phyloP scores from a whole-genome alignment of 495 filamentous ascomycete genomes.

The Darksidea phi region DNA sequence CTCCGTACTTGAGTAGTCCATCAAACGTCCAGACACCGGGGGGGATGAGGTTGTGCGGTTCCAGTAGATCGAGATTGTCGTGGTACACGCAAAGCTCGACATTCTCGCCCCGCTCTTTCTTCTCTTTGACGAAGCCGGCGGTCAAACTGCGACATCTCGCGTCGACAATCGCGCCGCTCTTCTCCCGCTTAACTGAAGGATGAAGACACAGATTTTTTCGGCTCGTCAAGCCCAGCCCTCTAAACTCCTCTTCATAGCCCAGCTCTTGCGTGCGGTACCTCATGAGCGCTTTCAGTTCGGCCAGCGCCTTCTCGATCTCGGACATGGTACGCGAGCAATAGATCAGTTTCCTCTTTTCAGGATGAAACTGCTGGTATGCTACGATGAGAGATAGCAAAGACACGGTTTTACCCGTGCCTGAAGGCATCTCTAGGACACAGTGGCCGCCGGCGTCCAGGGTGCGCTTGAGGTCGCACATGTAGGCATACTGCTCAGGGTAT shows the following conservation, averaged over 20 bases:
- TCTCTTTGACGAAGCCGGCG: conserved; percentile 94
- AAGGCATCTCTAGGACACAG: conserved; percentile 99
- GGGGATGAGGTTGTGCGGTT: conserved; percentile 90
- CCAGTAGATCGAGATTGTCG: conserved; percentile 91
- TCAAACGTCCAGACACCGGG: conserved; percentile 97
- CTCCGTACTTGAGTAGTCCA: conserved; percentile 78
- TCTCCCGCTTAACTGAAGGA: conserved; percentile 90
- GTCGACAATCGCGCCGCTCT: conserved; percentile 91
- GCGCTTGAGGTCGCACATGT: conserved; percentile 98
- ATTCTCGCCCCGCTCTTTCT: conserved; percentile 90
- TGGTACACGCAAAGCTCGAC: conserved; percentile 95
- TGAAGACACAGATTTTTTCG: conserved; percentile 97
- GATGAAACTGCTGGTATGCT: conserved; percentile 89
- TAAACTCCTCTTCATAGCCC: conserved; percentile 85
- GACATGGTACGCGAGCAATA: conserved; percentile 99
- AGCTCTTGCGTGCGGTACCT: conserved; percentile 85
- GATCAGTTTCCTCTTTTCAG: conserved; percentile 89
- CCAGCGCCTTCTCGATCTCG: conserved; percentile 92
- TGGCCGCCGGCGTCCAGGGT: conserved; percentile 93
- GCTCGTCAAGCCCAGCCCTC: conserved; percentile 87
- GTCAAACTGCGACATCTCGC: conserved; percentile 92
- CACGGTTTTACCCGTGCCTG: conserved; percentile 97
- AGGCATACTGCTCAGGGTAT: conserved; percentile 98
- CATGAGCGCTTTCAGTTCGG: conserved; percentile 90
- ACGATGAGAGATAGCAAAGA: conserved; percentile 93